Conservation (phyloP, 2,329 filamentous ascomycete species). For the Xylariales sp. region DNA sequence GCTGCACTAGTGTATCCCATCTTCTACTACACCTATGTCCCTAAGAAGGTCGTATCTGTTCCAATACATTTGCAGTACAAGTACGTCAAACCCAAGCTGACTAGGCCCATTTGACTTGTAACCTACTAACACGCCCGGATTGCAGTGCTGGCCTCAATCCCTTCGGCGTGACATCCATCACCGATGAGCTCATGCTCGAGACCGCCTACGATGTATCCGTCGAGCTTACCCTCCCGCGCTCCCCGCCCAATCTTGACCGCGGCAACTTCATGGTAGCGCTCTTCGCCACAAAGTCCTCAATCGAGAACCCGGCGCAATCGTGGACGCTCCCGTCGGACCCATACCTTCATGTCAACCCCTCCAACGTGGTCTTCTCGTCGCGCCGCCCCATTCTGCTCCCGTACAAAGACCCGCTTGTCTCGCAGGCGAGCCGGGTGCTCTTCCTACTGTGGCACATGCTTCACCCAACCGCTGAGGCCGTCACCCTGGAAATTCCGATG, state of each 20-base stretch:
- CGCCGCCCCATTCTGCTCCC: conserved; percentile 74
- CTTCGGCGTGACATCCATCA: conserved; percentile 45
- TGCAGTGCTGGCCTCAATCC: conserved; percentile 48
- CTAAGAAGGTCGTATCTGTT: conserved; percentile 46
- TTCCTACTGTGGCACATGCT: conserved; percentile 67
- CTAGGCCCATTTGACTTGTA: no score
- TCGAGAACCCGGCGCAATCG: conserved; percentile 25
- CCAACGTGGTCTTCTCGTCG: conserved; percentile 53
- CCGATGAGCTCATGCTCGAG: conserved; percentile 54
- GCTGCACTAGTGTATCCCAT: conserved; percentile 45
- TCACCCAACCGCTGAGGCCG: conserved; percentile 48
- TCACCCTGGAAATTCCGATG: conserved; percentile 62
- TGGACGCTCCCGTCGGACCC: conserved; percentile 18
- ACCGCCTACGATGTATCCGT: conserved; percentile 85
- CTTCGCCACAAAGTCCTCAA: conserved; percentile 54
- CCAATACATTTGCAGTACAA: conserved; percentile 57
- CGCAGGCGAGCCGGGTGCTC: conserved; percentile 53
- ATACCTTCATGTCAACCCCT: conserved; percentile 31
- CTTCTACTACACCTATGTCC: conserved; percentile 54
- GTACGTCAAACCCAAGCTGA: conserved; percentile 29
- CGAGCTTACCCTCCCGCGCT: conserved; percentile 71
- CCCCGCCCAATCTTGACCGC: conserved; percentile 65
- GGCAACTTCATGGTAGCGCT: conserved; percentile 96
- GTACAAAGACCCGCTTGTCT: conserved; percentile 68
- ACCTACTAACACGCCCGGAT: no score